Percentiles rank a stretch among this genome's conserved stretches.
Conservation (phyloP, 192 early-diverging fungal genomes). For the Gryganskiella cystojenkinii region DNA sequence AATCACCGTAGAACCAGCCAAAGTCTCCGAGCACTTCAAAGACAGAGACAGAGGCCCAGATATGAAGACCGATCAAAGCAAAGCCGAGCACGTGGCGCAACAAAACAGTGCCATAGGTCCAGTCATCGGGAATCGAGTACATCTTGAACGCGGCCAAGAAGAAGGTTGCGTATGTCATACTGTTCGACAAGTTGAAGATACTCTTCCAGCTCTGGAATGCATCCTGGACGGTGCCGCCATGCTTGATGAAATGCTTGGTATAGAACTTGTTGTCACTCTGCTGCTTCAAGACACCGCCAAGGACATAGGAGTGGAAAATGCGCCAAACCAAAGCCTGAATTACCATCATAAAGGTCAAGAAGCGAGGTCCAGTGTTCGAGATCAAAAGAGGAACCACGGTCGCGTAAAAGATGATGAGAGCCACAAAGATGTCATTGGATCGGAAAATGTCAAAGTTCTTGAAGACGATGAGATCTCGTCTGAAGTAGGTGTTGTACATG, state of each 20-base stretch:
- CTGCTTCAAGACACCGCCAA: conserved; percentile 80
- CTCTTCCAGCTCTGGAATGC: conserved; percentile 97
- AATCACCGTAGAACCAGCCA: conserved; percentile 99
- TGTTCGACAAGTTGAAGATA: conserved; percentile 90
- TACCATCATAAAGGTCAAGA: conserved; percentile 58
- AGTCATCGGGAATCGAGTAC: conserved; percentile 79
- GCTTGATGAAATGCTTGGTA: conserved; percentile 93
- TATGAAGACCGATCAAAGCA: conserved; percentile 86
- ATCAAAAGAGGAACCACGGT: conserved; percentile 71
- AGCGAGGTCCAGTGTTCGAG: conserved; percentile 47
- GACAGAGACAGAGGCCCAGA: conserved; percentile 92
- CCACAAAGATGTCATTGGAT: conserved; percentile 83
- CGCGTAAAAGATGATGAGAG: conserved; percentile 81
- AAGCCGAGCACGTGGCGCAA: conserved; percentile 87
- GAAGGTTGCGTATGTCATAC: conserved; percentile 94
- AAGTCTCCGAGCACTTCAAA: conserved; percentile 95
- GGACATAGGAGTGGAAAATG: conserved; percentile 82
- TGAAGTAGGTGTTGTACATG: conserved; percentile 79
- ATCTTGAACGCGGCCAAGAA: conserved; percentile 82
- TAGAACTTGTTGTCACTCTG: conserved; percentile 88
- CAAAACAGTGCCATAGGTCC: conserved; percentile 75
- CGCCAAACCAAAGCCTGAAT: conserved; percentile 90
- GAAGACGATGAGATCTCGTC: conserved; percentile 88
- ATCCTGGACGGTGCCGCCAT: conserved; percentile 87
- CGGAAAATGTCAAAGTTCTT: conserved; percentile 93